Conservation (phyloP, 805 yeast genomes). For the Wickerhamiella cacticola region DNA sequence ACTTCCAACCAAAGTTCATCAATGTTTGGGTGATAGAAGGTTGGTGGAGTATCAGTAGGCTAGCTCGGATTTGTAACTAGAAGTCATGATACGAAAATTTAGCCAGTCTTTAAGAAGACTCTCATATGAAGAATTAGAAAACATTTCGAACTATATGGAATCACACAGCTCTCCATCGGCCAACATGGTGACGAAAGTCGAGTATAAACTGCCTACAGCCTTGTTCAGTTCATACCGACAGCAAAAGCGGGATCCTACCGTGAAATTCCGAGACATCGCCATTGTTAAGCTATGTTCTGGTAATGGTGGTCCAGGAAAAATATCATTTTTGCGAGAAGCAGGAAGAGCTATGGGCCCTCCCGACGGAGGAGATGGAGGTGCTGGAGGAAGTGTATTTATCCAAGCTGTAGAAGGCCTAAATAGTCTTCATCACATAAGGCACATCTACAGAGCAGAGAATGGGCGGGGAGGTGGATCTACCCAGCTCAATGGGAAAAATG, state of each 20-base stretch:
- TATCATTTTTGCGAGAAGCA: constrained; percentile 79
- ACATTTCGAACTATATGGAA: constrained; percentile 7
- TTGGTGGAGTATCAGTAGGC: too few relatives aligned
- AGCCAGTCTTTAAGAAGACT: constrained; percentile 1
- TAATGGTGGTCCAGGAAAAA: constrained; percentile 76
- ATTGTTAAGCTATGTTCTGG: constrained; percentile 63
- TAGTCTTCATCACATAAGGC: constrained; percentile 56
- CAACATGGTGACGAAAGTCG: neutral
- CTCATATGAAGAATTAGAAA: constrained; percentile 7
- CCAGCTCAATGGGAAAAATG: constrained; percentile 79
- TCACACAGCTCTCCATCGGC: constrained; percentile 9
- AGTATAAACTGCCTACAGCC: constrained; percentile 17
- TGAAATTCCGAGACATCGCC: constrained; percentile 40
- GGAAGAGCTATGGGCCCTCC: constrained; percentile 85
- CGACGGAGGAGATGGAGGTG: constrained; percentile 98
- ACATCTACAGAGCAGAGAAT: constrained; percentile 55
- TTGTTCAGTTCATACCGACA: constrained; percentile 22
- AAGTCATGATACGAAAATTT: constrained; percentile 6
- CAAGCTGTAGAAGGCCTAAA: constrained; percentile 64
- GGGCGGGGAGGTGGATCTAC: constrained; percentile 63
- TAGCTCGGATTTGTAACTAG: neutral
- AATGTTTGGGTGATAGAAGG: too few relatives aligned
- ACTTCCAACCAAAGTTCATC: too few relatives aligned
- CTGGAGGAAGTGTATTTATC: constrained; percentile 77
- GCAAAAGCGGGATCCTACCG: constrained; percentile 18